Evolutionary conservation across 2,329 filamentous ascomycete species (phyloP), one percentile per base, ranked within the genome.

Genomic region (Fusarium sp.): DNA sequence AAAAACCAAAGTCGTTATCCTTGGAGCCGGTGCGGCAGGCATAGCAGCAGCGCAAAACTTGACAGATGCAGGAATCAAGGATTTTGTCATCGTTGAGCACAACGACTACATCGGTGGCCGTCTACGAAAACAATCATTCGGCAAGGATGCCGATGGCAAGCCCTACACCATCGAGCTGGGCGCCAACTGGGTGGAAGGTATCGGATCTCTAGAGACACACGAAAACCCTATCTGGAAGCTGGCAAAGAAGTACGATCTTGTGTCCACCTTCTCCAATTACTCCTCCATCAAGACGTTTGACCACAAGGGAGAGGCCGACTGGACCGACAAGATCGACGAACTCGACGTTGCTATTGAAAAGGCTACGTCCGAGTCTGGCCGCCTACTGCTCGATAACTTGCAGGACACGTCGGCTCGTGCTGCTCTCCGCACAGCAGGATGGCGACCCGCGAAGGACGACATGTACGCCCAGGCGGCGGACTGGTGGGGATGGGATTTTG

Each of bases 51-150:
- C 88, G 21, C 87, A 91, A 81, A 83, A 88, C 4, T 75, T 91
- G 7, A 76, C 81, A 6, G 89, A 91, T 53, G 82, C 83, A 4
- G 89, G 87, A 0, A 78, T 91, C 7, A 77, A 81, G 0, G 88
- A 91, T 60, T 91, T 91, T 59, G 52, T 91, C 9, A 88, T 91
- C 45, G 75, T 91, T 4, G 89, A 91, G 62, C 86, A 88, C 61
- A 87, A 88, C 14, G 80, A 84, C 59, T 81, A 84, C 14, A 84
- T 91, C 58, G 89, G 89, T 2, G 89, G 89, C 2, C 84, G 89
- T 7, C 83, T 89, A 38, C 77, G 77, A n/a, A 84, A 90, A 61
- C 82, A 82, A 0, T 78, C 80, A 0, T 90, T 91, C 68, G 88
- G 88, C 6, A 77, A 80, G 17, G 74, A 77, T 5, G 34, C 76